A percentile compares a stretch with the other conserved stretches of the same genome.
Evolutionary conservation across 805 yeast species (phyloP).

Genomic region (Osmozyma mogii): DNA sequence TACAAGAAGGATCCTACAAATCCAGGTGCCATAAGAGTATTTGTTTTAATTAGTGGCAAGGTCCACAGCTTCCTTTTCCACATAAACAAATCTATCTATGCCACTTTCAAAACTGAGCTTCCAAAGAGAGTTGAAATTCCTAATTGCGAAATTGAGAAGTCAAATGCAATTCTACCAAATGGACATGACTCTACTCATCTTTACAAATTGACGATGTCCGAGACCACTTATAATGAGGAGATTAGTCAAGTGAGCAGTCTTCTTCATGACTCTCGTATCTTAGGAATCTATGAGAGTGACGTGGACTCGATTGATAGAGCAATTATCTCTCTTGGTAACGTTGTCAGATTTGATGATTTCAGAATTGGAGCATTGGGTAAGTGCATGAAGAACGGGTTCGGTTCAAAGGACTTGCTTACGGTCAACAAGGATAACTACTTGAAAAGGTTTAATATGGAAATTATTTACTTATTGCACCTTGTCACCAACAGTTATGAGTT

Average conservation of each 20-base stretch:
- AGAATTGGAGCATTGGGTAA: slow-evolving; percentile 78
- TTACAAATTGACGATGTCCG: slow-evolving; percentile 64
- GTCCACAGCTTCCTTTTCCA: slow-evolving; percentile 67
- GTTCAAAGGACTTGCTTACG: slow-evolving; percentile 45
- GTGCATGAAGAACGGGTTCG: slow-evolving; percentile 82
- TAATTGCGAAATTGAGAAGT: slow-evolving; percentile 49
- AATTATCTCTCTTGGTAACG: slow-evolving; percentile 68
- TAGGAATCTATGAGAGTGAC: slow-evolving; percentile 72
- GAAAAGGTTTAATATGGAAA: slow-evolving; percentile 44
- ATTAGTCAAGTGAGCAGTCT: slow-evolving; percentile 50
- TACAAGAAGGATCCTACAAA: slow-evolving; percentile 43
- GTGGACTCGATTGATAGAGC: slow-evolving; percentile 64
- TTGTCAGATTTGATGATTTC: slow-evolving; percentile 60
- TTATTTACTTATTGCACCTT: slow-evolving; percentile 61
- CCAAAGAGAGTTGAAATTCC: slow-evolving; percentile 35
- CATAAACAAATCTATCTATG: slow-evolving; percentile 65
- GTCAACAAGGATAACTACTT: slow-evolving; percentile 47
- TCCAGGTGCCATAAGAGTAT: slow-evolving; percentile 76
- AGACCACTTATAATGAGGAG: slow-evolving; percentile 50
- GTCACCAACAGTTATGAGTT: slow-evolving; percentile 70
- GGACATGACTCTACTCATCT: slow-evolving; percentile 49
- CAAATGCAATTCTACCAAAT: slow-evolving; percentile 60
- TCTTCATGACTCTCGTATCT: slow-evolving; percentile 51
- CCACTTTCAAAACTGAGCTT: slow-evolving; percentile 50
- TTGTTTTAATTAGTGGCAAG: slow-evolving; percentile 58